Evolutionary conservation across 192 early-diverging fungal species (phyloP), one percentile per base, ranked within the genome.

Genomic region (Lobulomyces angularis): DNA sequence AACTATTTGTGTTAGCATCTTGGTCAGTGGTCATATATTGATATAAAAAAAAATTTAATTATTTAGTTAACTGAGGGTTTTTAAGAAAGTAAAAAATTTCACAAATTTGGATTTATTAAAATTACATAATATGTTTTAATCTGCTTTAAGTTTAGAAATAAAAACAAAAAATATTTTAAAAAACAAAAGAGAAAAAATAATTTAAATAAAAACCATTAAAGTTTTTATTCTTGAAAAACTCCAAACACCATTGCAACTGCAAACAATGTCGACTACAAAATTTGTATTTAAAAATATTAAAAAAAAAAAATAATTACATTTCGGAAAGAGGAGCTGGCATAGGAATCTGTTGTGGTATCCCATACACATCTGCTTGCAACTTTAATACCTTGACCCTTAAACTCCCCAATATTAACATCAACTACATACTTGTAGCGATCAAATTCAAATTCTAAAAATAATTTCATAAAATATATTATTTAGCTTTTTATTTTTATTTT

Each of bases 391-490:
- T 77, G 74, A 0, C 71, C 74, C 28, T 69, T 75, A 43, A 74
- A 75, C 41, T 74, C 74, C 14, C 69, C 66, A 19, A 74, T 62
- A 3, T 55, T 51, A 4, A 77, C 64, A 21, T 77, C 64, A 17
- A 71, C 67, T 5, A 77, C 62, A 35, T 64, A 48, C 44, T 75
- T 75, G 67, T 71, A 74, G 11, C 74, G 46, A 7, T 69, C 65
- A 35, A 52, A 67, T 2, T 65, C 61, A 5, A 77, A 56, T 46
- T 71, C 74, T 77, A 52, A 22, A 6, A 16, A n/a, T 7, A 25
- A 16, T 30, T 1, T 26, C 35, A 42, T 43, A 16, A 9, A 7
- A 17, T 16, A 39, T n/a, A 43, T 43, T 16, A 43, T 8, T 42
- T 12, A 39, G 38, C 16, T 12, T 12, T 39, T 30, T 23, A 12